Evolutionary conservation across 768 basidiomycete species (phyloP).

Genomic region (Suillus placidus): DNA sequence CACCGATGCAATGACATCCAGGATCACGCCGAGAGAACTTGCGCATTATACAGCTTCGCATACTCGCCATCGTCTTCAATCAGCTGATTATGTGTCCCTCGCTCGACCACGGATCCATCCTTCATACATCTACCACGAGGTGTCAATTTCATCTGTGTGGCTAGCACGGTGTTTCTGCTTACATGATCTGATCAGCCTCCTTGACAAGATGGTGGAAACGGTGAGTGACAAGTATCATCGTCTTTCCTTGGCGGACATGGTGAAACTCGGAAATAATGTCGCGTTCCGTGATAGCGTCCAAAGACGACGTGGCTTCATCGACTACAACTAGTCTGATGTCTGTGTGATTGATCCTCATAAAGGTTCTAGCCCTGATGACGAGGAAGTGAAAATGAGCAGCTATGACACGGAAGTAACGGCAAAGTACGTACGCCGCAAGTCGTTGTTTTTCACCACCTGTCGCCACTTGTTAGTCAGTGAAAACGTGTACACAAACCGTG

Average conservation of each 20-base stretch:
- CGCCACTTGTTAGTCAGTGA: constrained; percentile 10
- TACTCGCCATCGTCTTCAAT: constrained; percentile 29
- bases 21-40: constrained; percentile 3
- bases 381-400: not conserved
- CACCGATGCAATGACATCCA: not conserved
- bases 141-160: constrained; percentile 5
- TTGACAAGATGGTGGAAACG: constrained; percentile 52
- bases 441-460: constrained; percentile 51
- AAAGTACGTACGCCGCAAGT: constrained; percentile 46
- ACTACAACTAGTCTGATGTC: constrained; percentile 51
- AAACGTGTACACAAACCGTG: constrained; percentile 7
- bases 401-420: not conserved
- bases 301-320: constrained; percentile 61
- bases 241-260: constrained; percentile 46
- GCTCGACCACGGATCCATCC: constrained; percentile 33
- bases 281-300: constrained; percentile 58
- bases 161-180: constrained; percentile 21
- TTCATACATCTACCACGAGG: constrained; percentile 33
- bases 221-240: constrained; percentile 59
- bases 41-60: constrained; percentile 31
- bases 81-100: constrained; percentile 33
- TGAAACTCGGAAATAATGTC: constrained; percentile 46
- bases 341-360: constrained; percentile 39
- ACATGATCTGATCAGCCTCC: constrained; percentile 57
- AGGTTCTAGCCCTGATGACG: constrained; percentile 44